These are phyloP conservation scores for Apiotrichum sp. DNA, from an alignment of 1,284 basidiomycete species.

Conservation along the genomic window DNA sequence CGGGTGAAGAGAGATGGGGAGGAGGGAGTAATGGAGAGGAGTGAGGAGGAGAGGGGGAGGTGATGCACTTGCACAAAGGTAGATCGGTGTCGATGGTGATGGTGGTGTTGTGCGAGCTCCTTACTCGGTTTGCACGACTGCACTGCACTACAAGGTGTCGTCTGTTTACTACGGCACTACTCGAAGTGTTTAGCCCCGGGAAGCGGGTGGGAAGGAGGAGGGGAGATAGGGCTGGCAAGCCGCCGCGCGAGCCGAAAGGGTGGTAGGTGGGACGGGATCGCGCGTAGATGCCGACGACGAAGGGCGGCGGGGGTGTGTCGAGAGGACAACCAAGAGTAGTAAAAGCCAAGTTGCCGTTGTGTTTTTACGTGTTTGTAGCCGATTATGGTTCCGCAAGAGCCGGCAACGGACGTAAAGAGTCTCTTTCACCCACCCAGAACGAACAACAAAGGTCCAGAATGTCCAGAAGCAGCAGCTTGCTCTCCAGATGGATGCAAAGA, in stretches of 20 bases:
- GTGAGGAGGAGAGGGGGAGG: slow-evolving; percentile 11
- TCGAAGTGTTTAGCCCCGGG: too few relatives aligned
- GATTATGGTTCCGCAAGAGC: background rate
- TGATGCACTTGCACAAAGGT: background rate
- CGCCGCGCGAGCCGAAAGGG: background rate
- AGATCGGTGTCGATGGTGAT: background rate
- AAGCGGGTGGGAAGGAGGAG: background rate
- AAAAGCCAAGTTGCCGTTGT: background rate
- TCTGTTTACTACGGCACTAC: too few relatives aligned
- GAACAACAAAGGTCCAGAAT: too few relatives aligned
- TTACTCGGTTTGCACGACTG: too few relatives aligned
- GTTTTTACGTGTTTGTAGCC: background rate
- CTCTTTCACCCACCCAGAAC: too few relatives aligned
- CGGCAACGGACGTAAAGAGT: background rate
- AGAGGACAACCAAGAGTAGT: background rate
- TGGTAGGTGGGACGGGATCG: background rate
- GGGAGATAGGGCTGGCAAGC: background rate
- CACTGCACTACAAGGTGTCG: too few relatives aligned
- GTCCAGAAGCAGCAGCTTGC: too few relatives aligned
- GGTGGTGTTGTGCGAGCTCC: background rate
- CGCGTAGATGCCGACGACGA: too few relatives aligned
- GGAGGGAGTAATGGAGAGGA: background rate
- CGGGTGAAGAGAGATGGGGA: too few relatives aligned
- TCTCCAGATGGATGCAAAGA: too few relatives aligned
- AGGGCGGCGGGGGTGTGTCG: background rate